A percentile compares a stretch with the other conserved stretches of the same genome.
Conservation (phyloP, 2,329 filamentous ascomycete genomes). For the Rhynchosporium agropyri region DNA sequence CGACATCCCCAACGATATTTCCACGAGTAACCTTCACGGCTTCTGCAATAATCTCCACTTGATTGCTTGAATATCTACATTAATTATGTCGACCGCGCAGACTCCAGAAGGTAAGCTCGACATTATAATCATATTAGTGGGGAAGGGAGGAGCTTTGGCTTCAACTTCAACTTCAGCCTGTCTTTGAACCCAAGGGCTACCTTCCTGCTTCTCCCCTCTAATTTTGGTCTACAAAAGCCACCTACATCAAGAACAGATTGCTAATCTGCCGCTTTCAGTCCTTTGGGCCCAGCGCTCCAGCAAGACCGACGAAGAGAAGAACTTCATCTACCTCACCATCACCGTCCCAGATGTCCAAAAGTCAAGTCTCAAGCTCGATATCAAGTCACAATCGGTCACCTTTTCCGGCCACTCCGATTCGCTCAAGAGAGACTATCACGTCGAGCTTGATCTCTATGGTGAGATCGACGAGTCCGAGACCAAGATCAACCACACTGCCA, state of each 20-base stretch:
- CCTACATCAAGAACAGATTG: not conserved
- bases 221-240: not conserved
- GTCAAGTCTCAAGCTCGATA: constrained; percentile 76
- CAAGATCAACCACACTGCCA: constrained; percentile 85
- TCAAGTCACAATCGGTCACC: constrained; percentile 74
- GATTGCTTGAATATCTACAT: constrained; percentile 2
- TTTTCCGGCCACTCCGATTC: constrained; percentile 83
- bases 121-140: not conserved
- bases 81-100: constrained; percentile 34
- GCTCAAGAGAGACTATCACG: constrained; percentile 83
- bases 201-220: constrained; percentile 4
- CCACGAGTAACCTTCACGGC: constrained; percentile 8
- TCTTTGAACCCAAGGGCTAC: constrained; percentile 16
- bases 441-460: constrained; percentile 84
- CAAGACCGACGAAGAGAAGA: constrained; percentile 76
- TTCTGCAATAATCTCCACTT: constrained; percentile 6
- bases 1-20: not conserved
- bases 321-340: constrained; percentile 94
- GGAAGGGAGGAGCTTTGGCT: not conserved
- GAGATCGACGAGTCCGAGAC: constrained; percentile 86
- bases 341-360: constrained; percentile 81
- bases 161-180: constrained; percentile 12
- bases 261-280: constrained; percentile 56
- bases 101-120: constrained; percentile 41
- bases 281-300: constrained; percentile 98